Base-by-base conservation (phyloP, 768 basidiomycete genomes). In the Rhodotorula taiwanensis region DNA sequence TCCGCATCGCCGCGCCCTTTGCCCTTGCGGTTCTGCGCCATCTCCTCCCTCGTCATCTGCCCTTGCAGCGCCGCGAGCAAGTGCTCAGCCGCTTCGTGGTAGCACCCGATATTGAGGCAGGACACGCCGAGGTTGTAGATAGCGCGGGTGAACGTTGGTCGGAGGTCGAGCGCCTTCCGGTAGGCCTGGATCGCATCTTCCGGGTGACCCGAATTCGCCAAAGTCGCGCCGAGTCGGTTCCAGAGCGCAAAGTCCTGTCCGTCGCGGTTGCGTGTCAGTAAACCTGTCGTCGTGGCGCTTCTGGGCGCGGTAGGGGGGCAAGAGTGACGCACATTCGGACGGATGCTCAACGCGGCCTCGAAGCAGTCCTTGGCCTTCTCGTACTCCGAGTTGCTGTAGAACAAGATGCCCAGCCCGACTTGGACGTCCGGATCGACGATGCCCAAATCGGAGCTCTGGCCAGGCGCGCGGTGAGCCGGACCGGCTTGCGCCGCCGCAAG, bases 71-170 rank as follows among this genome's bases (percentile, higher is more conserved):
- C 92, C 64, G 87, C 86, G 55, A 95, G 78, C 74, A 95, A 88
- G 76, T 99, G 95, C 71, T 99, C 95, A 7, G 90, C 89, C 1
- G 95, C 93, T 78, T 99, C 95, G 73, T 88, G 86, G 76, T 88
- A 82, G 14, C 91, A 90, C 14, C 92, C 93, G 55, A 98, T 94
- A 74, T 99, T 99, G 64, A 99, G 77, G 73, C 94, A 99, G 27
- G 93, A 92, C 31, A 99, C 95, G 48, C 93, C 95, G 41, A 99
- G 89, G 72, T 99, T 99, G 74, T 94, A 97, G 28, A 97, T 89
- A 15, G 93, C 95, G 16, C 95, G 85, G 1, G 95, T 98, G 75
- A 95, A 99, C 0, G 91, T 93, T 31, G 95, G 95, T 43, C 91
- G 83, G 51, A 97, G 78, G 72, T 84, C 85, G 30, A 99, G 80